phyloP scores from a whole-genome alignment of 192 early-diverging fungal genomes.

The Mortierella claussenii region DNA sequence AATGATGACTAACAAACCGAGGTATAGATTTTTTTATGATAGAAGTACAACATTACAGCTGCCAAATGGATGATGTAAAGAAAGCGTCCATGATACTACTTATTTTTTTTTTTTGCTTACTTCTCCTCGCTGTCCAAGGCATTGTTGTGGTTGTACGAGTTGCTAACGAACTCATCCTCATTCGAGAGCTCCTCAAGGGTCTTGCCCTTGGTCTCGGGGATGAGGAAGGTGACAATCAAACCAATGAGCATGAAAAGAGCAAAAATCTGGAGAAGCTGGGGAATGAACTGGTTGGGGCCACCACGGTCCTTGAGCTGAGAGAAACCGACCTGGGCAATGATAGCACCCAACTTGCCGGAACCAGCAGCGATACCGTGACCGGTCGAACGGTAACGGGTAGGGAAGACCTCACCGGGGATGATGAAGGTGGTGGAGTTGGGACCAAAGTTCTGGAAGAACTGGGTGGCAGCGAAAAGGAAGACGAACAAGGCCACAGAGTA shows the following conservation, averaged over 20 bases:
- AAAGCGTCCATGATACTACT: too few relatives aligned
- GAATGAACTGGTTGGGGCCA: constrained; percentile 67
- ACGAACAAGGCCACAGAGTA: constrained; percentile 62
- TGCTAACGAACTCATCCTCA: constrained; percentile 12
- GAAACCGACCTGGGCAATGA: constrained; percentile 79
- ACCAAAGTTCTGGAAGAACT: constrained; percentile 93
- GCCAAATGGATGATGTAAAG: too few relatives aligned
- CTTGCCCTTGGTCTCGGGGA: constrained; percentile 82
- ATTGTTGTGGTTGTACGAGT: background rate
- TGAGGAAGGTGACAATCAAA: constrained; percentile 62
- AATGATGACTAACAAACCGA: too few relatives aligned
- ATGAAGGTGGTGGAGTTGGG: constrained; percentile 94
- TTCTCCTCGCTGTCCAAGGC: constrained; percentile 22
- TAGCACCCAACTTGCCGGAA: constrained; percentile 79
- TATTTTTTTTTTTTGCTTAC: constrained; percentile 2
- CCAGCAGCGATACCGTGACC: constrained; percentile 83
- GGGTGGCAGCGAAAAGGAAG: constrained; percentile 72
- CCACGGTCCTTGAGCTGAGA: constrained; percentile 74
- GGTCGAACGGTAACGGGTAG: constrained; percentile 80
- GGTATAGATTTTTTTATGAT: too few relatives aligned
- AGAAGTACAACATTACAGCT: too few relatives aligned
- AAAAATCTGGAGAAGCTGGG: constrained; percentile 74
- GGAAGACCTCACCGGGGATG: constrained; percentile 84
- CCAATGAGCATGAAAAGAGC: constrained; percentile 81
- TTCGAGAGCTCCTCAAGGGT: constrained; percentile 74